Base-by-base conservation (phyloP, 352 stramenopile species). In the Aphanomyces stellatus region DNA sequence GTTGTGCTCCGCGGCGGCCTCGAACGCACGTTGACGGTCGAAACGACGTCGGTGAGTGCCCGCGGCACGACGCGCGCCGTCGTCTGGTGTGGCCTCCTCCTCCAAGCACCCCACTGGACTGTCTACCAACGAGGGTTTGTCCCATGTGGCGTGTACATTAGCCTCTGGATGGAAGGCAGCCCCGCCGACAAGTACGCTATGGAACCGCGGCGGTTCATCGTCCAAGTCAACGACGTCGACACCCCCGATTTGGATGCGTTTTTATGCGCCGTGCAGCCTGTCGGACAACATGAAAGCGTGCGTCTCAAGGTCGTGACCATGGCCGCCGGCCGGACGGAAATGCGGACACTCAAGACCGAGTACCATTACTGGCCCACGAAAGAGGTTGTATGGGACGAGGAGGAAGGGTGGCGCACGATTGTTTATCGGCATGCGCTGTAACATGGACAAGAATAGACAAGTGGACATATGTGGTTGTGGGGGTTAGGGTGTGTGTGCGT, bases 341-440 rank as follows among this genome's bases (percentile, higher is more conserved):
- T 95, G 27, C 90, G 91, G 49, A 95, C 88, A n/a, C 74, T 96
- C 27, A 95, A 95, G 76, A 91, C 81, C 5, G 88, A 96, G 69
- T 94, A 95, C 64, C 81, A 93, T 72, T 96, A 96, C 75, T 96
- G 88, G 87, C 88, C 88, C 42, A 96, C 88, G 6, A 72, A 90
- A 25, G 83, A 96, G 73, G 74, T 96, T n/a, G 25, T n/a, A 46
- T 46, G 37, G 37, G 11, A 46, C n/a, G n/a, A n/a, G n/a, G n/a
- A n/a, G n/a, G n/a, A n/a, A n/a, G n/a, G n/a, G n/a, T n/a, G n/a
- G n/a, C n/a, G n/a, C n/a, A n/a, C n/a, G n/a, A n/a, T n/a, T n/a
- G n/a, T n/a, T n/a, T n/a, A n/a, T n/a, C n/a, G n/a, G n/a, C n/a
- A n/a, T n/a, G n/a, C n/a, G n/a, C n/a, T n/a, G n/a, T n/a, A n/a